Percentiles rank a stretch among this genome's conserved stretches.
phyloP scores from a whole-genome alignment of 208 protist genomes.

The Tritrichomonas foetus region DNA sequence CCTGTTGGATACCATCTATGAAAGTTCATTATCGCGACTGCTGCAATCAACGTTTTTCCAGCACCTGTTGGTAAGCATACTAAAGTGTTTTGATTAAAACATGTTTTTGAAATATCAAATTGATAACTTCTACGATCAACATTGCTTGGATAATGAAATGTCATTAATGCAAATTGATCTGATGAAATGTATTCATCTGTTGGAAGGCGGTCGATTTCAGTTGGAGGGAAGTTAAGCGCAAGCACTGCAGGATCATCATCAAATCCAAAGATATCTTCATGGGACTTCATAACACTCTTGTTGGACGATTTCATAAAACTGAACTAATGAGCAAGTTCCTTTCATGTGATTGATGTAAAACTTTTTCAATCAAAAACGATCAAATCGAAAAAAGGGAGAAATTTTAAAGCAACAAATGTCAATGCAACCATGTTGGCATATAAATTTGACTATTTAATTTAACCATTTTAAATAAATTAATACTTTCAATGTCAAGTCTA shows the following conservation, averaged over 20 bases:
- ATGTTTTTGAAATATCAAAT: neutral
- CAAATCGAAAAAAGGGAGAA: too few species aligned
- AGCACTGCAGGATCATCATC: neutral
- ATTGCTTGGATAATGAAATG: constrained; percentile 22
- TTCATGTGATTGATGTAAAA: too few species aligned
- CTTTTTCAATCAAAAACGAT: too few species aligned
- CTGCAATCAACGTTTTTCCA: constrained; percentile 63
- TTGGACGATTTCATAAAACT: too few species aligned
- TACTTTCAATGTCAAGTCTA: too few species aligned
- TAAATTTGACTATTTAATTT: too few species aligned
- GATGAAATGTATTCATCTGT: neutral
- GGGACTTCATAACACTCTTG: too few species aligned
- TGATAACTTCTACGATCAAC: neutral
- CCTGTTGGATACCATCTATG: constrained; percentile 58
- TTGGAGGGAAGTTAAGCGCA: neutral
- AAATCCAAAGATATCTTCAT: neutral
- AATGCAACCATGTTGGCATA: too few species aligned
- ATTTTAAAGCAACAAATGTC: too few species aligned
- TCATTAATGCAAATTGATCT: neutral
- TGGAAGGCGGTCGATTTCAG: neutral
- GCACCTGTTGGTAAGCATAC: constrained; percentile 55
- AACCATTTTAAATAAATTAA: too few species aligned
- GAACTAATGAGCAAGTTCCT: too few species aligned
- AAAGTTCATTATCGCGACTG: constrained; percentile 56
- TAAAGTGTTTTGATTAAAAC: constrained; percentile 45